Evolutionary conservation across 2,329 filamentous ascomycete species (phyloP), one percentile per base, ranked within the genome.

Genomic region (Zymoseptoria brevis): DNA sequence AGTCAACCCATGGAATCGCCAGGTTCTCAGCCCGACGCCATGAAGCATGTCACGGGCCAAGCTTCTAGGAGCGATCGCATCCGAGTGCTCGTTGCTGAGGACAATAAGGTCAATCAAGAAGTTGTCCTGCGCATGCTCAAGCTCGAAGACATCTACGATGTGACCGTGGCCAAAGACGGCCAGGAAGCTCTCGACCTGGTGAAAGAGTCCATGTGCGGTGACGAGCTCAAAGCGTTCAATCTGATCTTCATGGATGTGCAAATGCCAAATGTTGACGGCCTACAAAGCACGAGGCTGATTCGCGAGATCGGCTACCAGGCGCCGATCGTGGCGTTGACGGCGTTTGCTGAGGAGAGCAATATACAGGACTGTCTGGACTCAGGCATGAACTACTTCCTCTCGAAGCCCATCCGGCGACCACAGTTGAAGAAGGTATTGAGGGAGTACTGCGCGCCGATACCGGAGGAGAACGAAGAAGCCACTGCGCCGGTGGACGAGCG

Each of bases 181-280:
- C 69, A 95, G 72, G 89, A 96, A 74, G 92, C 92, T 0, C 88
- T 91, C 60, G 90, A 96, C 62, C 80, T 88, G 21, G 91, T 96
- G 64, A 92, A 90, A 72, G 84, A 84, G 16, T 87, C 85, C 63
- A 93, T 96, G 87, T 21, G 51, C 29, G 51, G 51, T 16, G 51
- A 53, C 2, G 51, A 30, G 8, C 51, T 19, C 29, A 24, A 30
- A 29, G 51, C 51, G 8, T 53, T 53, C 51, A 53, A 96, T 66
- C 80, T 96, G 21, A 93, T 96, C 63, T 94, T 96, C 71, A 96
- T 96, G 92, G 92, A 96, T 68, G 87, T 96, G 2, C 69, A 89
- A 75, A 96, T 96, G 92, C 92, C 92, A 3, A 95, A 94, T 63
- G 81, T 96, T 13, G 91, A 96, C 69, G 92, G 92, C 1, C 77